phyloP scores from a whole-genome alignment of 1,284 basidiomycete genomes.

The Leccinum subrobustum region DNA sequence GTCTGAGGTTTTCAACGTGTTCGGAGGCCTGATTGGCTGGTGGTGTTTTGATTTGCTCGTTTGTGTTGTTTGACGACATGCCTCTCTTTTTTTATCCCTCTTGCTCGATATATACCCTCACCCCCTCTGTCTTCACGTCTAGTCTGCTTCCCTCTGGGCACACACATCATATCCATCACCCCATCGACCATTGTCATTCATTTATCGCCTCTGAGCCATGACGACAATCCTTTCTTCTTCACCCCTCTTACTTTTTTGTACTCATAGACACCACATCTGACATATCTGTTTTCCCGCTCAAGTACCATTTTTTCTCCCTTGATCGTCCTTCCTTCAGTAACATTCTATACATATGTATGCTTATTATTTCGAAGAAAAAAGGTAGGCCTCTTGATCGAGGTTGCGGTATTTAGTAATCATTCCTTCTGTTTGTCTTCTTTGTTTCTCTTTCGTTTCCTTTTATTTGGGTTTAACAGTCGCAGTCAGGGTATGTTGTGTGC shows the following conservation, averaged over 20 bases:
- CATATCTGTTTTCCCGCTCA: constrained; percentile 6
- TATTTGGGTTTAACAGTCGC: background rate
- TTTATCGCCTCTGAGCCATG: constrained; percentile 2
- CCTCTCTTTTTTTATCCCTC: background rate
- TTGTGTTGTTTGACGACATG: background rate
- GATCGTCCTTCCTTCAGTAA: background rate
- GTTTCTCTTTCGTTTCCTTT: background rate
- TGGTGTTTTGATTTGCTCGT: background rate
- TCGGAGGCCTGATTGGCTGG: constrained; percentile 23
- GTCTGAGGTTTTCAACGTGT: constrained; percentile 37
- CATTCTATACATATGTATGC: background rate
- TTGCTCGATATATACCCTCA: background rate
- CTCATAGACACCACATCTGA: constrained; percentile 12
- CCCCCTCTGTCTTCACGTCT: background rate
- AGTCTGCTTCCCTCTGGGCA: background rate
- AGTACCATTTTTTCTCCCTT: background rate
- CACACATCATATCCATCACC: background rate
- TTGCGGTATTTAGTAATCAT: background rate
- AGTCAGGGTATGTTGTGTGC: background rate
- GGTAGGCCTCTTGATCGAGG: background rate
- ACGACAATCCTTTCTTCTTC: constrained; percentile 1
- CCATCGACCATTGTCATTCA: background rate
- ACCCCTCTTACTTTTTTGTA: background rate
- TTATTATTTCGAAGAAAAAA: background rate
- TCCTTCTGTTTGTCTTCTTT: constrained; percentile 1